These are phyloP conservation scores for Spiraea crenata DNA, from an alignment of 331 rosid species.

Conservation along the genomic window DNA sequence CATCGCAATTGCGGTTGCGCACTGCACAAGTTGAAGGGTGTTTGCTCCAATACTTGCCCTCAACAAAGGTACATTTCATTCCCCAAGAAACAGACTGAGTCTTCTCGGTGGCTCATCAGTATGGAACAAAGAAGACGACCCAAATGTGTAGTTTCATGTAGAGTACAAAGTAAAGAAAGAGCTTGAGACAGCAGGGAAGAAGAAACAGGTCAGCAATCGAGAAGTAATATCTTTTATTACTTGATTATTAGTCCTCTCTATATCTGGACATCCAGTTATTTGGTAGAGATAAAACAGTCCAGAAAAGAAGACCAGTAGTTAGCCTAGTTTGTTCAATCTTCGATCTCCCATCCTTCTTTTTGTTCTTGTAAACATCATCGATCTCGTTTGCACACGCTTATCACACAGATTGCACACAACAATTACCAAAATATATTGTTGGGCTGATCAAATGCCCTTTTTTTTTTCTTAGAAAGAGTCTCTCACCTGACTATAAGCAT, in stretches of 20 bases:
- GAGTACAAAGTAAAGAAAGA: neutral
- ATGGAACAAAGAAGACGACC: constrained; percentile 7
- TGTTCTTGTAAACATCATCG: neutral
- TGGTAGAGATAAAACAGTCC: neutral
- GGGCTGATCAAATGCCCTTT: neutral
- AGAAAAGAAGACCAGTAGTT: neutral
- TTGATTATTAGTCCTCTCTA: neutral
- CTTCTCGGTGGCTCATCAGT: neutral
- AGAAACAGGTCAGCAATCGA: constrained; percentile 6
- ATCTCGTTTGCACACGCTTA: neutral
- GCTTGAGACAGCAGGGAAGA: neutral
- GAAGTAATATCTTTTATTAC: neutral
- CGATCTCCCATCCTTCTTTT: neutral
- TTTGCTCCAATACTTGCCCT: constrained; percentile 7
- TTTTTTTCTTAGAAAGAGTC: neutral
- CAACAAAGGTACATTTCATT: constrained; percentile 16
- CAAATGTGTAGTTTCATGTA: neutral
- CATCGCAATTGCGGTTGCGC: constrained; percentile 43
- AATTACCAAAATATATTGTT: neutral
- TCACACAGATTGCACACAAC: neutral
- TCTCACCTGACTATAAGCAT: neutral
- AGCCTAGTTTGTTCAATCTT: neutral
- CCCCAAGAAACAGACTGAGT: constrained; percentile 9
- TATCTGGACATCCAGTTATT: neutral
- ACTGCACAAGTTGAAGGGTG: constrained; percentile 32